Evolutionary conservation across 768 basidiomycete genomes (phyloP), one percentile per base, ranked within the genome.

Genomic region (Collybia nuda): DNA sequence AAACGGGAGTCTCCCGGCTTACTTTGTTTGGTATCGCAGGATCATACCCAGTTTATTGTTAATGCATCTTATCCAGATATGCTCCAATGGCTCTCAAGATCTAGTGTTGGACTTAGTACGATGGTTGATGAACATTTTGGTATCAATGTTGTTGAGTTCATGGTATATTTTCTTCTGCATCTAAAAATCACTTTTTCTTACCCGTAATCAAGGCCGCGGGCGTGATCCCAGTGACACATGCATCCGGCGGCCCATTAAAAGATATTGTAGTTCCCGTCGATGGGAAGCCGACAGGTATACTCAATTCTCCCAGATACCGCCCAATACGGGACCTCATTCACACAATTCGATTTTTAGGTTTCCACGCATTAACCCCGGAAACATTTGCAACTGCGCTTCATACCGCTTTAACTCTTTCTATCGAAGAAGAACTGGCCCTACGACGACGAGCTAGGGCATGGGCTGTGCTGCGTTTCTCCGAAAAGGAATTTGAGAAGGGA

Each of bases 71-170:
- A 88, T 56, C 62, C 82, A 0, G 78, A 77, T 22, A 77, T 98
- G 52, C 76, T 93, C 3, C 61, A 66, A 5, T 85, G 87, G 78
- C 74, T 99, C 2, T 82, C 86, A 6, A 71, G 70, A 40, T 84
- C 93, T 1, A 89, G 86, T 54, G 78, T 98, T 14, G 95, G 96
- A 0, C 64, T 98, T 21, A 95, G 91, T 62, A 97, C 96, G 12
- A 99, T 99, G 96, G 80, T 93, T 0, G 94, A 98, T 62, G 96
- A 99, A 67, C 96, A 99, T 65, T 99, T 98, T 55, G 96, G 97
- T 2, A 98, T 99, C 65, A 97, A 94, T 58, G 79, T 99, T 32
- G 96, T 99, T 6, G 96, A 99, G 66, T 96, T 90, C 59, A 96
- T 98, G 95, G 95, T 90, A 80, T 66, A 4, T 15, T 56, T 49